Evolutionary conservation across 2,329 filamentous ascomycete genomes (phyloP), one percentile per base, ranked within the genome.

Genomic region (Trichophyton equinum): DNA sequence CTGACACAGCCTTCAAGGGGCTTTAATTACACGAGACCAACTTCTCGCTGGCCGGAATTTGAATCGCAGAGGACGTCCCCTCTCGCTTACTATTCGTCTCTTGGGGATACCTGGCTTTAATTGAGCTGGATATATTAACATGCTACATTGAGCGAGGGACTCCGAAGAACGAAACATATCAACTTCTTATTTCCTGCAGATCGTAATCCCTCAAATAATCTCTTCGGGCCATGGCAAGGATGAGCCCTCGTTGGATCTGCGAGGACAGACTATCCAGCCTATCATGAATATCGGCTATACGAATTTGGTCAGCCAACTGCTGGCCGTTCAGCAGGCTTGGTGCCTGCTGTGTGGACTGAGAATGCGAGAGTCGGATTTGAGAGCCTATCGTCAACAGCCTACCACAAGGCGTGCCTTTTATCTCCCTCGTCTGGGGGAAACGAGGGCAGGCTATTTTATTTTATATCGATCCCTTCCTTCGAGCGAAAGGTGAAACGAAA

Each of bases 121-220:
- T 25, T 13, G 13, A 25, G n/a, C 18, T 47, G n/a, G 20, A 51
- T 51, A 51, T 51, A 51, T 27, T 51, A 25, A 51, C 15, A 27
- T 51, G 46, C 46, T 6, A 27, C 22, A 27, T 51, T 22, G 11
- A 27, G 46, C 8, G 20, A 27, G 46, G 15, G 13, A 51, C 20
- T 25, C 46, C 22, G 46, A 51, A 22, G 22, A 51, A 51, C 46
- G 46, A 51, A 51, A 51, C 46, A 27, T 51, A 51, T 51, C 46
- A 27, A 51, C 46, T 51, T 30, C 46, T 51, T 51, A 27, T 25
- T 51, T 25, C 46, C 9, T 51, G 46, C 46, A 27, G 51, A 55
- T 55, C 51, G 51, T 33, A 38, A 55, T 55, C 51, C 51, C 51
- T 55, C 51, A 55, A 36, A 55, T 55, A n/a, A 36, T n/a, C 51